Conservation (phyloP, 768 basidiomycete genomes). For the Cystofilobasidium bisporidii region DNA sequence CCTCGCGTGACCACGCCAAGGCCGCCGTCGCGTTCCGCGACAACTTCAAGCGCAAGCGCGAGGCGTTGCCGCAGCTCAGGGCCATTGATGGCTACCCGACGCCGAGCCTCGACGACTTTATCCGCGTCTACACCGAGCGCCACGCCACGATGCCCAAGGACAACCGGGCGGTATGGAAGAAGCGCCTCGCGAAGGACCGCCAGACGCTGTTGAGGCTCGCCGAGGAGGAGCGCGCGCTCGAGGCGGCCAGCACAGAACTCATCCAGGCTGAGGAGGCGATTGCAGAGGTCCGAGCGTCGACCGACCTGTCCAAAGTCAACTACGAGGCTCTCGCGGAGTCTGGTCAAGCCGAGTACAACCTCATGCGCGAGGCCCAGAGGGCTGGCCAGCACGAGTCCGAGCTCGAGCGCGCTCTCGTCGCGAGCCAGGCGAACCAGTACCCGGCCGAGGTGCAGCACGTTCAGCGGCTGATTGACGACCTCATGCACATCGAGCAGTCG, state of each 20-base stretch:
- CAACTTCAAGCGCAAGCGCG: neutral
- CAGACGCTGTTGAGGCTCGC: neutral
- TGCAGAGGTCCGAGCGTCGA: neutral
- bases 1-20: neutral
- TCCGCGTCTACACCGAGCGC: neutral
- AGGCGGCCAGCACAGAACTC: neutral
- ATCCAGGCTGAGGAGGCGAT: neutral
- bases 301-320: neutral
- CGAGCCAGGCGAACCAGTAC: neutral
- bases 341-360: neutral
- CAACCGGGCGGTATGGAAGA: neutral
- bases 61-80: neutral
- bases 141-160: neutral
- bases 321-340: neutral
- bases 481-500: neutral
- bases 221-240: neutral
- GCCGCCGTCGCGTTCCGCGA: neutral
- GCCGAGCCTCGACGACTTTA: neutral
- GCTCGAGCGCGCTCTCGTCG: neutral
- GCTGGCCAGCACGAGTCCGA: neutral
- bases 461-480: neutral
- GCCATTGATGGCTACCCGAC: neutral
- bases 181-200: neutral
- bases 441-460: neutral
- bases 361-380: neutral